These are phyloP conservation scores for Leccinellum luteum DNA, from an alignment of 768 basidiomycete genomes.

Conservation along the genomic window DNA sequence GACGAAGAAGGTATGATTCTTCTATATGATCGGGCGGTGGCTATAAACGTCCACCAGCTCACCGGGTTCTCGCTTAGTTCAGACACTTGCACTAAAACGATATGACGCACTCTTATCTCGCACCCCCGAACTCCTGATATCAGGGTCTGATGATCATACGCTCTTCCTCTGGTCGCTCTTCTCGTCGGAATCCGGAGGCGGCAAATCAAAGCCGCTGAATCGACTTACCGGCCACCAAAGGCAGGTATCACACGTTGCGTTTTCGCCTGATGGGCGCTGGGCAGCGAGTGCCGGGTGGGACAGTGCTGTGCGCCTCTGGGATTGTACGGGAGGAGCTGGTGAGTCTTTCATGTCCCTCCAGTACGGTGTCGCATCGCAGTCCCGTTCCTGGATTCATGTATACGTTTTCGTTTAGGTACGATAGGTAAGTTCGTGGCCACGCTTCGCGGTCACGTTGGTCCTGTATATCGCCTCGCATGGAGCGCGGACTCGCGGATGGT, in stretches of 20 bases:
- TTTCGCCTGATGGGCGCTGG: constrained; percentile 91
- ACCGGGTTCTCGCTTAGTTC: constrained; percentile 45
- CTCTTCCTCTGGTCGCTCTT: constrained; percentile 94
- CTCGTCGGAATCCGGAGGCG: constrained; percentile 37
- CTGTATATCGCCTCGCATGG: constrained; percentile 95
- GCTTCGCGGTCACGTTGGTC: constrained; percentile 87
- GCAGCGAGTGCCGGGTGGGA: constrained; percentile 93
- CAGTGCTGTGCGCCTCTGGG: constrained; percentile 90
- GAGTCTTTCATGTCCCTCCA: constrained; percentile 11
- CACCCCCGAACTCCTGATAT: constrained; percentile 82
- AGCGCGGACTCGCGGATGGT: constrained; percentile 90
- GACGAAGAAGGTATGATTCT: constrained; percentile 70
- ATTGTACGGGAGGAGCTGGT: constrained; percentile 42
- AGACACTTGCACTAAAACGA: constrained; percentile 69
- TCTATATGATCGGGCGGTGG: neutral
- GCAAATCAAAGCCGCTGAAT: constrained; percentile 65
- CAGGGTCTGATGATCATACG: constrained; percentile 97
- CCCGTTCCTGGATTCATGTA: neutral
- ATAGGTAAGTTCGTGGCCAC: constrained; percentile 89
- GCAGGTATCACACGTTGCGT: constrained; percentile 91
- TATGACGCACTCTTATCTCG: constrained; percentile 68
- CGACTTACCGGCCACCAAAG: constrained; percentile 95
- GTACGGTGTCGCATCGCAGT: neutral
- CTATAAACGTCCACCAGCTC: neutral
- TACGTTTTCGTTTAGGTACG: neutral